Conservation (phyloP, 352 stramenopile species). For the Halophytophthora batemanensis region DNA sequence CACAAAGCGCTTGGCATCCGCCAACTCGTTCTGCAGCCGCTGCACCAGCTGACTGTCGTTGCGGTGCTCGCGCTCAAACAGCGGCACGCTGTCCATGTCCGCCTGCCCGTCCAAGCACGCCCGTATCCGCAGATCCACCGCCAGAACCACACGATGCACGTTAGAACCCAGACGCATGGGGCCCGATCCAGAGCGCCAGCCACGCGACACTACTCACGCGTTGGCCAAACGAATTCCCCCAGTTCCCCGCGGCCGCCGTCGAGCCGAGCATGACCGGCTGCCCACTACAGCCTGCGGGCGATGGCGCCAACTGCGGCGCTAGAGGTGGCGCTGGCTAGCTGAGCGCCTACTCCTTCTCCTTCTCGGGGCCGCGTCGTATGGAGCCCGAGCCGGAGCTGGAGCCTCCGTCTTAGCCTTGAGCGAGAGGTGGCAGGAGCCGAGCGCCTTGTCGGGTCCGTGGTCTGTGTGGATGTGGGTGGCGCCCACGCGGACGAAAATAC, state of each 20-base stretch:
- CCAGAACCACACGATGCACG: background rate
- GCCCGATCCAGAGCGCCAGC: background rate
- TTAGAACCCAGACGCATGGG: background rate
- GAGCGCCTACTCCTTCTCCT: background rate
- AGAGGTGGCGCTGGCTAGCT: background rate
- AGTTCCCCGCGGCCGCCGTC: slow-evolving; percentile 37
- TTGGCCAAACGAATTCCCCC: slow-evolving; percentile 44
- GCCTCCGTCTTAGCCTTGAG: too few relatives aligned
- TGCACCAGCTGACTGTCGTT: slow-evolving; percentile 84
- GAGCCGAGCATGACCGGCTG: slow-evolving; percentile 37
- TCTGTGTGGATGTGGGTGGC: background rate
- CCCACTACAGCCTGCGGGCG: too few relatives aligned
- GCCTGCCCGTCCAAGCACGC: too few relatives aligned
- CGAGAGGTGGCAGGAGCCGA: too few relatives aligned
- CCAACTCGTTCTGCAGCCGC: slow-evolving; percentile 79
- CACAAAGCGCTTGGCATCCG: slow-evolving; percentile 81
- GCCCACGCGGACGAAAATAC: slow-evolving; percentile 10
- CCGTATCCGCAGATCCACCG: background rate
- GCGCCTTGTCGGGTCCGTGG: background rate
- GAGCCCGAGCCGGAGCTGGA: too few relatives aligned
- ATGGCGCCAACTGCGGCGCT: too few relatives aligned
- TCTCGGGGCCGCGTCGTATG: too few relatives aligned
- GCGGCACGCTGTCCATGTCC: slow-evolving; percentile 80
- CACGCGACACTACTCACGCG: slow-evolving; percentile 19
- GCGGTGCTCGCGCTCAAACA: slow-evolving; percentile 86